These are phyloP conservation scores for Trichoderma semiorbis DNA, from an alignment of 2,329 filamentous ascomycete species.

Conservation along the genomic window DNA sequence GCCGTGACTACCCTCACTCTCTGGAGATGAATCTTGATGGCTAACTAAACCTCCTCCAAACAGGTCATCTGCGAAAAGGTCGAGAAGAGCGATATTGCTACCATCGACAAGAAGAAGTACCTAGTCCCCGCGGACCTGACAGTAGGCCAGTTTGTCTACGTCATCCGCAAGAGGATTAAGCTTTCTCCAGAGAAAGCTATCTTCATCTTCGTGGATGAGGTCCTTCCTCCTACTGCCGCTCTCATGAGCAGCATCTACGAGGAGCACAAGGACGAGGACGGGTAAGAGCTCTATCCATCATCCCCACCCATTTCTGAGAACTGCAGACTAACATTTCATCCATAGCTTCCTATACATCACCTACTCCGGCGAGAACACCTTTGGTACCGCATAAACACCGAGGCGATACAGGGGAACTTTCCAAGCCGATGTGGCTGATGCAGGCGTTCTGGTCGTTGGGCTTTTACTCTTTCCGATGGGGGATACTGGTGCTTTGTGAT, in stretches of 20 bases:
- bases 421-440: conserved; percentile 28
- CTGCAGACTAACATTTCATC: conserved; percentile 16
- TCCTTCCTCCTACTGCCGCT: conserved; percentile 90
- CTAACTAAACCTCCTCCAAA: background rate
- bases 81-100: conserved; percentile 98
- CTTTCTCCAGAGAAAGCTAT: conserved; percentile 99
- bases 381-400: conserved; percentile 52
- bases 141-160: conserved; percentile 99
- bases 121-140: conserved; percentile 95
- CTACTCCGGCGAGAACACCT: conserved; percentile 99
- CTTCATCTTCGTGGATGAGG: conserved; percentile 99
- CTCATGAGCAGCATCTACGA: conserved; percentile 99
- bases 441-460: conserved; percentile 36
- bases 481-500: conserved; percentile 28
- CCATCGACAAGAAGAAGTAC: conserved; percentile 99
- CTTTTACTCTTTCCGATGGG: conserved; percentile 26
- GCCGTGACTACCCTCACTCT: background rate
- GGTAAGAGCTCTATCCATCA: conserved; percentile 42
- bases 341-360: conserved; percentile 94
- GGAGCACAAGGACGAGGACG: conserved; percentile 88
- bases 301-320: background rate
- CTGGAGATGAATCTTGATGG: background rate
- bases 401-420: background rate
- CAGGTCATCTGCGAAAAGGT: conserved; percentile 99
- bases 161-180: conserved; percentile 99